Base-by-base conservation (phyloP, 2,329 filamentous ascomycete genomes). In the Epichloe festucae region DNA sequence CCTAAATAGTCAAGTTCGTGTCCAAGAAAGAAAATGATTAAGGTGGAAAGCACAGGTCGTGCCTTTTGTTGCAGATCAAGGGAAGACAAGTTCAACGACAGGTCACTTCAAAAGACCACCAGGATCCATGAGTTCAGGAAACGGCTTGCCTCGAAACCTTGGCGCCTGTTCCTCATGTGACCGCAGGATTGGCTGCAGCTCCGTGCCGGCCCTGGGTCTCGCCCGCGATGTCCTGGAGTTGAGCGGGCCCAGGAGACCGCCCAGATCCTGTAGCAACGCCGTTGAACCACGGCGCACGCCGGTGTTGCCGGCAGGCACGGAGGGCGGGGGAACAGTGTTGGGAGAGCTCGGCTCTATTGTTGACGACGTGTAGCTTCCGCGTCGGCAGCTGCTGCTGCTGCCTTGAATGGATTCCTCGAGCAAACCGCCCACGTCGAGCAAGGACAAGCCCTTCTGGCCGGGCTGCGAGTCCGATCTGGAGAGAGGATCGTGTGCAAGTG, bases 401-500 rank as follows among this genome's bases (percentile, higher is more conserved):
- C 61, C 61, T 6, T 58, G 57, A 27, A 51, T 48, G 2, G 67
- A 56, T 17, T 73, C 74, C 5, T 84, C 80, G 0, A 94, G 70
- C 0, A 95, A 69, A 0, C 87, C 87, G 21, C 89, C 89, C 1
- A 89, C 84, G 58, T 95, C 90, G 59, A 91, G 89, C 65, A 95
- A 91, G 0, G 87, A 88, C 4, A 93, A 79, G 46, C 76, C 60
- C 42, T 60, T 62, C 10, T 57, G 62, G 12, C 58, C 55, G 23
- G 50, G 39, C 38, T 43, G 54, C 11, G 47, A 57, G 31, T 53
- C 64, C 48, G 14, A 62, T 49, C 65, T 63, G 17, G 59, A 59
- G 6, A 66, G 55, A 17, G 62, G 62, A 38, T 72, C 65, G 7
- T 67, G 62, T 15, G 64, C 61, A 2, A 71, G 54, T 7, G 77